These are phyloP conservation scores for Prunus persica DNA, from an alignment of 306 rosid species.

Conservation along the genomic window Prunus_persica_NCBIv2 NC_034016.1:15629501-15630000, in stretches of 20 bases:
- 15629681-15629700: no score
- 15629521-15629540: no score
- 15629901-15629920: constrained; percentile 59
- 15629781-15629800: constrained; percentile 32
- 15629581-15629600: no score
- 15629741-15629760: background rate
- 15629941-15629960: constrained; percentile 51
- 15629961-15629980: constrained; percentile 48
- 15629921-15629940: constrained; percentile 38
- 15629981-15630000: constrained; percentile 30
- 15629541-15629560: no score
- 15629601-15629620: no score
- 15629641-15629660: no score
- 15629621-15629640: no score
- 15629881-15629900: constrained; percentile 48
- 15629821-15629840: constrained; percentile 14
- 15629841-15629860: constrained; percentile 22
- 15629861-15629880: constrained; percentile 24
- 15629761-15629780: constrained; percentile 33
- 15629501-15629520: no score
- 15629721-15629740: background rate
- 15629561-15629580: no score
- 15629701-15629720: no score
- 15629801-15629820: constrained; percentile 25
- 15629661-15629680: no score